phyloP scores from a whole-genome alignment of 352 stramenopile species.

The Pythium myriotylum region DNA sequence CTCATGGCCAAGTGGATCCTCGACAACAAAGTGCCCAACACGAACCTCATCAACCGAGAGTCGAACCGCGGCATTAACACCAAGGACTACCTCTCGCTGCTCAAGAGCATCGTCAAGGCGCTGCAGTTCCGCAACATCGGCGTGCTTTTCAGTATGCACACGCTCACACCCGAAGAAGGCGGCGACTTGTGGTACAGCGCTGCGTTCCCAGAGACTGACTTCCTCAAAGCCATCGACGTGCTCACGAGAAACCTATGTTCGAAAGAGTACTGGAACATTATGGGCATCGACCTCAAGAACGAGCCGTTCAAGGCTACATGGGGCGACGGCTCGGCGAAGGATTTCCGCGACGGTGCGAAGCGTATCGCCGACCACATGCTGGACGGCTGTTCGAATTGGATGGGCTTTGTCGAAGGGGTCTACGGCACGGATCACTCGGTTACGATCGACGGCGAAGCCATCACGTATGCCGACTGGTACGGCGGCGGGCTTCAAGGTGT shows the following conservation, averaged over 20 bases:
- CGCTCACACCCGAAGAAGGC: slow-evolving; percentile 51
- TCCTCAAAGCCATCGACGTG: slow-evolving; percentile 55
- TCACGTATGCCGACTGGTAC: slow-evolving; percentile 82
- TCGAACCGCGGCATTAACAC: slow-evolving; percentile 73
- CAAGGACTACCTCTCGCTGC: slow-evolving; percentile 62
- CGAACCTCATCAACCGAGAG: slow-evolving; percentile 68
- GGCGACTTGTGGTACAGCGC: slow-evolving; percentile 66
- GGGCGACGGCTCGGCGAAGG: slow-evolving; percentile 45
- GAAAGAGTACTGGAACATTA: slow-evolving; percentile 79
- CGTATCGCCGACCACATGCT: slow-evolving; percentile 80
- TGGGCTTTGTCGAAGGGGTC: slow-evolving; percentile 80
- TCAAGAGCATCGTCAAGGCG: slow-evolving; percentile 72
- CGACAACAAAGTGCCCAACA: slow-evolving; percentile 40
- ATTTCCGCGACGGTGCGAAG: slow-evolving; percentile 66
- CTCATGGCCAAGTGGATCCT: slow-evolving; percentile 1
- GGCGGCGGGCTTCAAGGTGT: slow-evolving; percentile 71
- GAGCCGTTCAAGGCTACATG: slow-evolving; percentile 65
- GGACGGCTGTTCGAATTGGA: slow-evolving; percentile 65
- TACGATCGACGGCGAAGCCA: slow-evolving; percentile 42
- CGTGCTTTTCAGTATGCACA: slow-evolving; percentile 76
- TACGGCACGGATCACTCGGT: slow-evolving; percentile 43
- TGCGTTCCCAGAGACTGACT: slow-evolving; percentile 42
- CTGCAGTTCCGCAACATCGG: slow-evolving; percentile 69
- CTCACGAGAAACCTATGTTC: slow-evolving; percentile 59
- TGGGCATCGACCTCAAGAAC: slow-evolving; percentile 81